Conservation (phyloP, 2,329 filamentous ascomycete genomes). For the Clathrospora elynae region DNA sequence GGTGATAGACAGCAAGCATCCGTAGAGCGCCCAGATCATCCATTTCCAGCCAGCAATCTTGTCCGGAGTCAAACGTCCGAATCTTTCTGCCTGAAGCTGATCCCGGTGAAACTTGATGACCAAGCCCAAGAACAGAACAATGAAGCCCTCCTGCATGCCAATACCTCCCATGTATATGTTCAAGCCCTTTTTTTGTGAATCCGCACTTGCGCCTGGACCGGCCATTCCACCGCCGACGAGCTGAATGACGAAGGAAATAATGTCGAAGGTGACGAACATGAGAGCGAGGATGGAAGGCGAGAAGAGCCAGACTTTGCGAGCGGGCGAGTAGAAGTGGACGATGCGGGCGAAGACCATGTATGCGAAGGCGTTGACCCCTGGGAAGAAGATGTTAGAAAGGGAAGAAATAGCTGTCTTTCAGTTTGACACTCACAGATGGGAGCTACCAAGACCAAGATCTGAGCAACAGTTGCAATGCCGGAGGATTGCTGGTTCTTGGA, state of each 20-base stretch:
- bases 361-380: slow-evolving; percentile 53
- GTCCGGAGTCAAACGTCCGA: slow-evolving; percentile 11
- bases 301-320: slow-evolving; percentile 27
- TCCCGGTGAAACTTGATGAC: slow-evolving; percentile 26
- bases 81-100: slow-evolving; percentile 20
- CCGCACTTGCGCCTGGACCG: slow-evolving; percentile 26
- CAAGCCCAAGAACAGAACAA: slow-evolving; percentile 28
- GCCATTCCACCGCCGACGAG: slow-evolving; percentile 47
- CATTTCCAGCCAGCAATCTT: slow-evolving; percentile 23
- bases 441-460: slow-evolving; percentile 53
- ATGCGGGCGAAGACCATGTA: slow-evolving; percentile 50
- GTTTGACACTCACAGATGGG: slow-evolving; percentile 37
- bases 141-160: slow-evolving; percentile 36
- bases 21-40: slow-evolving; percentile 49
- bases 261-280: slow-evolving; percentile 51
- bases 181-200: slow-evolving; percentile 46
- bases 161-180: slow-evolving; percentile 48
- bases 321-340: slow-evolving; percentile 44
- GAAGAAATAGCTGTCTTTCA: slow-evolving; percentile 7
- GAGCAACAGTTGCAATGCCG: slow-evolving; percentile 42
- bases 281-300: slow-evolving; percentile 27
- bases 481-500: slow-evolving; percentile 49
- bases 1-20: slow-evolving; percentile 51
- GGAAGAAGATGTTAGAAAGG: slow-evolving; percentile 25
- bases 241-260: slow-evolving; percentile 53